These are phyloP conservation scores for Hericium rajendrae DNA, from an alignment of 768 basidiomycete species.

Conservation along the genomic window DNA sequence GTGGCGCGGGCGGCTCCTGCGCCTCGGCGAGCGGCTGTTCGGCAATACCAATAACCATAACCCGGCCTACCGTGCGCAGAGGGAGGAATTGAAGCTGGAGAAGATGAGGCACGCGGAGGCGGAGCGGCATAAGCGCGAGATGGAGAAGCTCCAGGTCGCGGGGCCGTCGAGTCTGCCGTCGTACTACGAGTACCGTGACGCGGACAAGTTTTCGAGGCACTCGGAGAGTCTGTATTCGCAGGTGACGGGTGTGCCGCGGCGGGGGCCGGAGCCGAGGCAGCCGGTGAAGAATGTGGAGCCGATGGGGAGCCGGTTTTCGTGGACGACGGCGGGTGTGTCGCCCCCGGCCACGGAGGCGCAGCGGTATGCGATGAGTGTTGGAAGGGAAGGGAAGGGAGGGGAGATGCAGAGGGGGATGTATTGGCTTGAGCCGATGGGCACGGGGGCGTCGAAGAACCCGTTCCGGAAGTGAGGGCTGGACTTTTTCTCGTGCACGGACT, in stretches of 20 bases:
- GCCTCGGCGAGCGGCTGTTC: constrained; percentile 39
- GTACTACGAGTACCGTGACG: constrained; percentile 18
- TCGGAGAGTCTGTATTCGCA: constrained; percentile 54
- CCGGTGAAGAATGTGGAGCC: constrained; percentile 35
- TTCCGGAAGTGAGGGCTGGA: constrained; percentile 31
- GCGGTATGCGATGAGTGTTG: constrained; percentile 42
- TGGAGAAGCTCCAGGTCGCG: constrained; percentile 15
- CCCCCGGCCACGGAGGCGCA: constrained; percentile 41
- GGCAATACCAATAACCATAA: background rate
- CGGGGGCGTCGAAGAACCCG: constrained; percentile 41
- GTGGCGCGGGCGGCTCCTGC: constrained; percentile 49
- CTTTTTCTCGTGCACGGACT: background rate
- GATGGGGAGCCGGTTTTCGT: constrained; percentile 39
- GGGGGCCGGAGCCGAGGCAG: constrained; percentile 63
- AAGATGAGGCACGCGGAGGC: constrained; percentile 42
- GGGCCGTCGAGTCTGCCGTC: constrained; percentile 35
- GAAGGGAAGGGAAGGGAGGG: constrained; percentile 12
- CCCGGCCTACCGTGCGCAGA: background rate
- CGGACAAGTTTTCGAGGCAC: constrained; percentile 20
- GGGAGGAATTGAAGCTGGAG: constrained; percentile 40
- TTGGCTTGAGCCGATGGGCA: constrained; percentile 32
- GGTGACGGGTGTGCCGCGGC: constrained; percentile 51
- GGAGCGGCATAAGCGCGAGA: constrained; percentile 34
- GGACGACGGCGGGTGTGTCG: constrained; percentile 33
- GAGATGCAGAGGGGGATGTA: constrained; percentile 28